Evolutionary conservation across 1,139 yeast genomes (phyloP).

Genomic region (Pichia inconspicua): DNA sequence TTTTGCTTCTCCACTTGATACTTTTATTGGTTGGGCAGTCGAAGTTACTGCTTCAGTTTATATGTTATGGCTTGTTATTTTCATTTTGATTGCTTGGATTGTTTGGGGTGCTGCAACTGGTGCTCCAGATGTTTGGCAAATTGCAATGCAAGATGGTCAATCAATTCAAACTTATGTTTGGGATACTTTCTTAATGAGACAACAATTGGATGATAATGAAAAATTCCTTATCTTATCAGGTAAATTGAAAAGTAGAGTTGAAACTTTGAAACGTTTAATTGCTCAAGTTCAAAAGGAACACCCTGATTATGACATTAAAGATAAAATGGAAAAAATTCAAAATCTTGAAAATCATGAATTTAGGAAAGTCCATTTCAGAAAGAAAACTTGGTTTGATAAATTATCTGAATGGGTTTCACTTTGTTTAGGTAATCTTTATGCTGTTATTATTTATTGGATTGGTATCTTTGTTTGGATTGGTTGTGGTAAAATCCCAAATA

Average conservation of each 20-base stretch:
- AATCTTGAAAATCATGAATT: background rate
- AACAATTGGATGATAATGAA: constrained; percentile 28
- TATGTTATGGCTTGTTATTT: constrained; percentile 25
- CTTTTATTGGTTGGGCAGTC: constrained; percentile 12
- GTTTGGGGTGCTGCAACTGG: constrained; percentile 26
- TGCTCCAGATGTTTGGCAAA: constrained; percentile 33
- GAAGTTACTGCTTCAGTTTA: constrained; percentile 26
- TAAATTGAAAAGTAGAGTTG: constrained; percentile 28
- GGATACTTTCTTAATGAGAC: constrained; percentile 35
- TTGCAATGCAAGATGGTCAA: constrained; percentile 36
- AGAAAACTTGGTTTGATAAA: constrained; percentile 26
- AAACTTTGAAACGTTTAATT: constrained; percentile 21
- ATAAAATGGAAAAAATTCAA: background rate
- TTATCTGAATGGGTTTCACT: constrained; percentile 21
- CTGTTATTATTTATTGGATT: constrained; percentile 30
- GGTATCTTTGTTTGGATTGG: constrained; percentile 32
- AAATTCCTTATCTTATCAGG: constrained; percentile 21
- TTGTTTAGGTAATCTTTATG: constrained; percentile 27
- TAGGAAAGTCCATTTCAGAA: constrained; percentile 1
- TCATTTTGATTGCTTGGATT: constrained; percentile 28
- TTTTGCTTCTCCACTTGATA: constrained; percentile 14
- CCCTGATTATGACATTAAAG: background rate
- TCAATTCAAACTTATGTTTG: constrained; percentile 34
- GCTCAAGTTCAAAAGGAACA: constrained; percentile 2
- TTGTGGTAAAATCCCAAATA: constrained; percentile 27